Conservation (phyloP, 108 stramenopile genomes). For the Skeletonema tropicum region DNA sequence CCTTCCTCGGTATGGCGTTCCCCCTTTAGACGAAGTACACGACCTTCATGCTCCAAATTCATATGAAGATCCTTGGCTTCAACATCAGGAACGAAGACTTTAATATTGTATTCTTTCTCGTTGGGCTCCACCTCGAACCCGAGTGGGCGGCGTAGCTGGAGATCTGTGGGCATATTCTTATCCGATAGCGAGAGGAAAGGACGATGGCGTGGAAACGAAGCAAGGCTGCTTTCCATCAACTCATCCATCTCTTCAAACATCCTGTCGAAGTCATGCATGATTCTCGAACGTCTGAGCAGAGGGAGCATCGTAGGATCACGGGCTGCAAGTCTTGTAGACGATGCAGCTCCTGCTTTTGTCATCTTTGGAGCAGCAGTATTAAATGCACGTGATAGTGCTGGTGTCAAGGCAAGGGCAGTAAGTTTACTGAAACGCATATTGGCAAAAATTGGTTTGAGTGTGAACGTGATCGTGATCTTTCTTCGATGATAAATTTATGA, state of each 20-base stretch:
- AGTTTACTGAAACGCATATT: slow-evolving; percentile 2
- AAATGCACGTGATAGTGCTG: background rate
- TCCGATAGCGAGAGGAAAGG: slow-evolving; percentile 21
- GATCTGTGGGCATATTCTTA: slow-evolving; percentile 1
- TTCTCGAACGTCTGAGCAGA: background rate
- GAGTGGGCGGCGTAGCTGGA: slow-evolving; percentile 16
- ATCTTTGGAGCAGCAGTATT: background rate
- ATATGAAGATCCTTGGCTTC: slow-evolving; percentile 39
- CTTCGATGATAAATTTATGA: background rate
- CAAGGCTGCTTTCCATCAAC: slow-evolving; percentile 23
- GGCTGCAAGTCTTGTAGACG: background rate
- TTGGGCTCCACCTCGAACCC: slow-evolving; percentile 35
- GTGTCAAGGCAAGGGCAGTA: background rate
- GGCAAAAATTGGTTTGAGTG: background rate
- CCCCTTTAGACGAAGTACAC: slow-evolving; percentile 44
- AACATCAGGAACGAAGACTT: slow-evolving; percentile 39
- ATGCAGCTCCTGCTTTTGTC: background rate
- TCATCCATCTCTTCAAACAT: slow-evolving; percentile 43
- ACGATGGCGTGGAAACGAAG: slow-evolving; percentile 12
- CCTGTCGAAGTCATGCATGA: slow-evolving; percentile 17
- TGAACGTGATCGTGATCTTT: background rate
- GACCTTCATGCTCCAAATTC: slow-evolving; percentile 43
- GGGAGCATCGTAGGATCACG: background rate
- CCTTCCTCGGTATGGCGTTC: slow-evolving; percentile 27
- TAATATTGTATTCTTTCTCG: slow-evolving; percentile 34